Base-by-base conservation (phyloP, 495 filamentous ascomycete species). In the Margaritispora aquatica region DNA sequence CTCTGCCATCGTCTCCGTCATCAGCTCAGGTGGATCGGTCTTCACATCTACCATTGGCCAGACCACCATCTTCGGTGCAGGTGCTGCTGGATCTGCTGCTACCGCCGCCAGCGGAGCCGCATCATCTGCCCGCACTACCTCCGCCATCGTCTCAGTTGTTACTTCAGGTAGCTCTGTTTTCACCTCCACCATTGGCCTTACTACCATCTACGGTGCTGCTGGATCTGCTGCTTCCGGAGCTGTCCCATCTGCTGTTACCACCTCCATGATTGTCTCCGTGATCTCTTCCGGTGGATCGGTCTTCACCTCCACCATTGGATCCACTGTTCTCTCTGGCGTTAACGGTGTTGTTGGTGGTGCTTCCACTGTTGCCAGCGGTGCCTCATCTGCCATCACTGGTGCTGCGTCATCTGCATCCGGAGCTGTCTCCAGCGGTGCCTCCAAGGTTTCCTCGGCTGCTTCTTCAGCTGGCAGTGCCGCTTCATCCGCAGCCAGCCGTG, bases 71-170 rank as follows among this genome's bases (percentile, higher is more conserved):
- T 54, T 34, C n/a, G 49, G 46, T 26, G 29, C 31, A 9, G 55
- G 41, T 10, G 49, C 34, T 54, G 51, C 38, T n/a, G 51, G 20
- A 50, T 50, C 20, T n/a, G 44, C 44, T 47, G 15, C 17, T 9
- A 47, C 15, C 19, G 34, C 31, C 47, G 55, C 21, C 4, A 47
- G 15, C 29, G 50, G 31, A 19, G 41, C 27, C 9, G 59, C 55
- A 26, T 55, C 57, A 13, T 60, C 61, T n/a, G 60, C 66, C 26
- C 51, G 66, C 21, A 62, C 63, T 17, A 66, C 66, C 50, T 61
- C 57, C 2, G 60, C 66, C 13, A 63, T 66, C 50, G 50, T 61
- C n/a, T 15, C 63, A 8, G 26, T 53, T 34, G 38, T 51, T 26
- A 61, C 60, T 34, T 34, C 57, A 9, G 65, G 58, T 20, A 23